These are phyloP conservation scores for Scenedesmus sp. DNA, from an alignment of 163 green algal species.

Conservation along the genomic window DNA sequence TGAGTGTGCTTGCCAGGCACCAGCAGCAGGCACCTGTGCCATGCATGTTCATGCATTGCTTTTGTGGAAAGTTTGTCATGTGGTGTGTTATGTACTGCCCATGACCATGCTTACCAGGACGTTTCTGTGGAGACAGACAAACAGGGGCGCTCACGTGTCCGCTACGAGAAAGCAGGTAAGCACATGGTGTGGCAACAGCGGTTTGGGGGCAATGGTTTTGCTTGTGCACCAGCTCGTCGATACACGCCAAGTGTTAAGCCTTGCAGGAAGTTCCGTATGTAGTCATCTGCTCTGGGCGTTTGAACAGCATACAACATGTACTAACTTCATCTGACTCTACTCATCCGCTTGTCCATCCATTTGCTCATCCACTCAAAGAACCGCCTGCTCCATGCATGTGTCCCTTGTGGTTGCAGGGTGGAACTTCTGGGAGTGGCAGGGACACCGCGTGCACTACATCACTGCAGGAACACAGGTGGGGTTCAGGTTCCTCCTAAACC, in stretches of 20 bases:
- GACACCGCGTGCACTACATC: constrained; percentile 67
- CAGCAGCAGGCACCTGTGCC: background rate
- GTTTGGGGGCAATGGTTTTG: background rate
- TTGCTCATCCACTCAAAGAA: background rate
- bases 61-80: background rate
- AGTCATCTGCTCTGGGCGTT: background rate
- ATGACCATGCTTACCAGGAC: background rate
- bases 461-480: constrained; percentile 49
- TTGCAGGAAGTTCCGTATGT: background rate
- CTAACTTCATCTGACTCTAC: too few species aligned
- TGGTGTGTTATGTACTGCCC: background rate
- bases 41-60: background rate
- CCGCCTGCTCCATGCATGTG: background rate
- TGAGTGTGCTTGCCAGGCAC: background rate
- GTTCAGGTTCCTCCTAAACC: too few species aligned
- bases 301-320: background rate
- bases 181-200: background rate
- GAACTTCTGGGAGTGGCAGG: constrained; percentile 68
- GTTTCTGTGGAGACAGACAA: constrained; percentile 31
- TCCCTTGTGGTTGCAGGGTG: constrained; percentile 49
- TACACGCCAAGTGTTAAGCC: background rate
- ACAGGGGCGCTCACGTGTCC: constrained; percentile 1
- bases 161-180: constrained; percentile 28
- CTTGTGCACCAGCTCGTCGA: background rate
- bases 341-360: background rate